These are phyloP conservation scores for Lithospermum erythrorhizon DNA, from an alignment of 257 asterid genomes.

Conservation along the genomic window DNA sequence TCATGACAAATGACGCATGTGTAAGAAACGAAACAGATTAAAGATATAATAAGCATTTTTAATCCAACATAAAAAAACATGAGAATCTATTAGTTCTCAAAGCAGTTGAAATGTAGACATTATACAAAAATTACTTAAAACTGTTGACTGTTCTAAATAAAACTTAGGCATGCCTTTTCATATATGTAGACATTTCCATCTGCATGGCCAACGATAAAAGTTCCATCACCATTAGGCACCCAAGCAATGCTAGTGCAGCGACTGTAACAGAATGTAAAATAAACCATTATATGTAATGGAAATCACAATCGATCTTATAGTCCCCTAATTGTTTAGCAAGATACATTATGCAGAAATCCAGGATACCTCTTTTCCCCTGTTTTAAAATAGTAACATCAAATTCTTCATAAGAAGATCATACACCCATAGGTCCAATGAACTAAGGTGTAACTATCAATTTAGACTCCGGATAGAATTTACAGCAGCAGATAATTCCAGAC, in stretches of 20 bases:
- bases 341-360: not conserved
- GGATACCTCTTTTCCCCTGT: not conserved
- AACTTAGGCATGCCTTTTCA: conserved; percentile 74
- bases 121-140: not conserved
- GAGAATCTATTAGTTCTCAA: not conserved
- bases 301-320: not conserved
- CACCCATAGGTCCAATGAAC: not conserved
- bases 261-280: conserved; percentile 30
- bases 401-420: not conserved
- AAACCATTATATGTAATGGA: not conserved
- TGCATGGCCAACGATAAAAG: conserved; percentile 80
- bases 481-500: not conserved
- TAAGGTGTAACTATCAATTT: not conserved
- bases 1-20: too few relatives aligned
- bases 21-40: too few relatives aligned
- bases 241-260: conserved; percentile 85
- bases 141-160: not conserved
- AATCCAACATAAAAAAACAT: conserved; percentile 8
- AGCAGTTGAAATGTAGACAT: not conserved
- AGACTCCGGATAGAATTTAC: not conserved
- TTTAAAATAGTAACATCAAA: not conserved
- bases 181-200: conserved; percentile 85
- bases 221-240: conserved; percentile 92
- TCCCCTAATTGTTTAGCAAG: not conserved
- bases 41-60: too few relatives aligned